These are phyloP conservation scores for Ophiosphaerella herpotricha DNA, from an alignment of 2,329 filamentous ascomycete species.

Conservation along the genomic window DNA sequence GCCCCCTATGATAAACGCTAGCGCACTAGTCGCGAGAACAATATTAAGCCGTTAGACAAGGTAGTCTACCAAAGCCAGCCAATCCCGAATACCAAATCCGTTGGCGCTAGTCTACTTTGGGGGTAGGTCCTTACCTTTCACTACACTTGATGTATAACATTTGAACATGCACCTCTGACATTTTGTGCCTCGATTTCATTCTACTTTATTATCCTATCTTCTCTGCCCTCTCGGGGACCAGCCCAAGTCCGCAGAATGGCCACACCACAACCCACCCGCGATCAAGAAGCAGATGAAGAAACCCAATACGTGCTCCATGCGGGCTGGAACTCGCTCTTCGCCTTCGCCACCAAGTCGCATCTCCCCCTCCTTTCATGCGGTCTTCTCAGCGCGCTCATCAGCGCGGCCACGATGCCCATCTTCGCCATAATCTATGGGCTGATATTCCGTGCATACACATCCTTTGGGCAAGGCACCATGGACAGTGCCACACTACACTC, in stretches of 20 bases:
- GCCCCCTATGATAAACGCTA: not conserved
- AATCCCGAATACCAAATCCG: slow-evolving; percentile 2
- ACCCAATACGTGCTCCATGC: slow-evolving; percentile 21
- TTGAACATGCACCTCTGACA: no score
- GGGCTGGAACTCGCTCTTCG: slow-evolving; percentile 67
- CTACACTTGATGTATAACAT: not conserved
- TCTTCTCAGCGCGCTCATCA: slow-evolving; percentile 59
- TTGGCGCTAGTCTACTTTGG: slow-evolving; percentile 22
- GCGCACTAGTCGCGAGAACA: slow-evolving; percentile 28
- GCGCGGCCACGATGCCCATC: slow-evolving; percentile 67
- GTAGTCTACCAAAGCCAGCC: not conserved
- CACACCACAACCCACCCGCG: not conserved
- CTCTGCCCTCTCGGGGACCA: no score
- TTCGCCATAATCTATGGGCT: slow-evolving; percentile 74
- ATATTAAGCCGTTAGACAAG: slow-evolving; percentile 39
- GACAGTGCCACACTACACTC: slow-evolving; percentile 57
- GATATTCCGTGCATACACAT: slow-evolving; percentile 73
- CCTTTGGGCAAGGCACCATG: slow-evolving; percentile 63
- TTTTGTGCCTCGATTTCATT: no score
- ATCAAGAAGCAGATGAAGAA: slow-evolving; percentile 21
- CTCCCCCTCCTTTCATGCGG: slow-evolving; percentile 59
- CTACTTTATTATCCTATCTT: no score
- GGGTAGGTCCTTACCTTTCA: slow-evolving; percentile 16
- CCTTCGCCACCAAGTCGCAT: slow-evolving; percentile 70
- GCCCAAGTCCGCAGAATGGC: no score